phyloP scores from a whole-genome alignment of 352 stramenopile genomes.

The Phytophthora multivora region DNA sequence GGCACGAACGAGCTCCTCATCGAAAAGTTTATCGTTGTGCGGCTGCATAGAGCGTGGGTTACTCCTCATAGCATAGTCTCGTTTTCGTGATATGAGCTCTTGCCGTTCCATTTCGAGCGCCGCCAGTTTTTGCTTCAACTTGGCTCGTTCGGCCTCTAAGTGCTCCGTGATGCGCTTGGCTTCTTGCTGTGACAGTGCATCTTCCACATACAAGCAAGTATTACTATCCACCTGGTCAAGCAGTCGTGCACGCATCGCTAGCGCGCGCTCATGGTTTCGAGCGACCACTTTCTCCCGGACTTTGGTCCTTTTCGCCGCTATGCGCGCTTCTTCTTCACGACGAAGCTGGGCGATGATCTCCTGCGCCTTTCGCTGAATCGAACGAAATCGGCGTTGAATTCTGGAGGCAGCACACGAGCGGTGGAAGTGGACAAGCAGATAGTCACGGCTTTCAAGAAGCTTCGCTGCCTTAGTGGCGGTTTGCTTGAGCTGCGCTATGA shows the following conservation, averaged over 20 bases:
- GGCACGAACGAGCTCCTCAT: conserved; percentile 37
- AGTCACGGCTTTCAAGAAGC: conserved; percentile 23
- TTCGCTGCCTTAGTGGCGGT: conserved; percentile 18
- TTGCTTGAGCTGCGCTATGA: conserved; percentile 45
- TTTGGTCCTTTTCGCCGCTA: conserved; percentile 38
- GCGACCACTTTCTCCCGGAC: conserved; percentile 41
- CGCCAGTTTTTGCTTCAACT: conserved; percentile 18
- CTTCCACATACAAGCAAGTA: background rate
- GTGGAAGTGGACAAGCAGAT: conserved; percentile 27
- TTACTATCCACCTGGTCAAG: conserved; percentile 11
- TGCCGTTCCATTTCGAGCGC: conserved; percentile 24
- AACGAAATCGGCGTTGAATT: conserved; percentile 45
- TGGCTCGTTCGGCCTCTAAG: conserved; percentile 19
- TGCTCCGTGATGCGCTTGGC: conserved; percentile 19
- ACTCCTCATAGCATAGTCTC: background rate
- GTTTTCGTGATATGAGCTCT: conserved; percentile 4
- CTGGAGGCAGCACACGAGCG: conserved; percentile 32
- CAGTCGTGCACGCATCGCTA: conserved; percentile 36
- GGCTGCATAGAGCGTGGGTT: conserved; percentile 11
- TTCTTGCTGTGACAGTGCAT: background rate
- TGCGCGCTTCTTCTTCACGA: conserved; percentile 28
- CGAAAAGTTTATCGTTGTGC: conserved; percentile 19
- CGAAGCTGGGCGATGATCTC: conserved; percentile 19
- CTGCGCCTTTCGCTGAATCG: conserved; percentile 7
- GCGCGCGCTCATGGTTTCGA: conserved; percentile 48